Evolutionary conservation across 2,329 filamentous ascomycete species (phyloP).

Genomic region (Penicillium sp.): DNA sequence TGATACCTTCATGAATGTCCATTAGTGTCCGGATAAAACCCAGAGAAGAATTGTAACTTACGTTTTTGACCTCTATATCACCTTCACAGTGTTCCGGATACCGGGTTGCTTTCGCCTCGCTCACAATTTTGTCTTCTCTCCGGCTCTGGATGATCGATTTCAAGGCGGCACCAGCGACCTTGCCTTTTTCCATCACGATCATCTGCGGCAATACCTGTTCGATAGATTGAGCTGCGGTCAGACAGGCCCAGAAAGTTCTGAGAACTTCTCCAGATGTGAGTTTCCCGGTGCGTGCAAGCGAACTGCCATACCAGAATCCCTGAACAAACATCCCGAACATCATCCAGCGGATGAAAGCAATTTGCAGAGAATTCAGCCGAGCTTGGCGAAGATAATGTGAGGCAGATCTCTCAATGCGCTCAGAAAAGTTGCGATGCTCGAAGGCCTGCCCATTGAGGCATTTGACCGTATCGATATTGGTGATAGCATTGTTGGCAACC

Average conservation of each 20-base stretch:
- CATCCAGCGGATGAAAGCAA: slow-evolving; percentile 70
- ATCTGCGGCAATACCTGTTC: slow-evolving; percentile 73
- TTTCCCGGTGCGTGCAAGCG: slow-evolving; percentile 60
- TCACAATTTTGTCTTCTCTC: slow-evolving; percentile 12
- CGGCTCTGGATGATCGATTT: slow-evolving; percentile 43
- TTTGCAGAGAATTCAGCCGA: slow-evolving; percentile 66
- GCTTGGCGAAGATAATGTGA: slow-evolving; percentile 66
- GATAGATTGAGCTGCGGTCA: slow-evolving; percentile 72
- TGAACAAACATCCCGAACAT: slow-evolving; percentile 77
- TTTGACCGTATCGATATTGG: slow-evolving; percentile 81
- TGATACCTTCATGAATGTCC: slow-evolving; percentile 55
- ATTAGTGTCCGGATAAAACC: not conserved
- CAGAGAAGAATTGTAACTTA: slow-evolving; percentile 33
- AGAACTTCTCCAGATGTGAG: slow-evolving; percentile 65
- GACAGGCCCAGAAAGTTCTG: slow-evolving; percentile 79
- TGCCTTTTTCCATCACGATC: slow-evolving; percentile 74
- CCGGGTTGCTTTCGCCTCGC: slow-evolving; percentile 28
- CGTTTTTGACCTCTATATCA: slow-evolving; percentile 66
- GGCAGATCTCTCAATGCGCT: slow-evolving; percentile 57
- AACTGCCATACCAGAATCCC: slow-evolving; percentile 83
- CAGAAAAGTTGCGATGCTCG: slow-evolving; percentile 65
- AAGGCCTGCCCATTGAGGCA: slow-evolving; percentile 72
- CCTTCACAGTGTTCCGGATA: slow-evolving; percentile 54
- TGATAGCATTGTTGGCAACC: slow-evolving; percentile 65
- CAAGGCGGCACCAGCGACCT: slow-evolving; percentile 66